A percentile compares a stretch with the other conserved stretches of the same genome.
Evolutionary conservation across 306 rosid species (phyloP).

Genomic region (Sicyos edulis): DNA sequence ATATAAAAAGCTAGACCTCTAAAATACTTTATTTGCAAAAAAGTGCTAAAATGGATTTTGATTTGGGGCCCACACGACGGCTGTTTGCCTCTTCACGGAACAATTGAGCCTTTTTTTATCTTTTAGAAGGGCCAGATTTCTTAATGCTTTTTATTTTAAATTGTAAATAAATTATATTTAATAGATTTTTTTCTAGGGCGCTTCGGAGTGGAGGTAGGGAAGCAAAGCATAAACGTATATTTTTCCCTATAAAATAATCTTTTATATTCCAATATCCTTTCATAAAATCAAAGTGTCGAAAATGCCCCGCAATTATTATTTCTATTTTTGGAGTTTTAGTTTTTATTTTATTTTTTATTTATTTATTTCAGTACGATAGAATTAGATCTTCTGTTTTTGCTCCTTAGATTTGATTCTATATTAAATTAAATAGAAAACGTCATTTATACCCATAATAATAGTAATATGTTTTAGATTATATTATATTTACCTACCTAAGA

Average conservation of each 20-base stretch:
- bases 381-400: not conserved
- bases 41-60: not conserved
- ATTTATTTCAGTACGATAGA: no score
- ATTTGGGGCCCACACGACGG: not conserved
- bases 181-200: not conserved
- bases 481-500: no score
- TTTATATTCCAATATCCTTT: not conserved
- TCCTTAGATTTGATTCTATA: not conserved
- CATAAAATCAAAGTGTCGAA: not conserved
- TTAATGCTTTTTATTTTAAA: not conserved
- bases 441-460: not conserved
- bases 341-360: no score
- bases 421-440: not conserved
- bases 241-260: not conserved
- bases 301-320: not conserved
- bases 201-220: not conserved
- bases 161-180: not conserved
- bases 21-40: not conserved
- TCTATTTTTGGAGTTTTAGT: no score
- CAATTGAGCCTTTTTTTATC: not conserved
- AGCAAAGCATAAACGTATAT: not conserved
- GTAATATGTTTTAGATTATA: no score
- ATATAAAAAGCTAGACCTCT: not conserved
- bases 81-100: conserved; percentile 8
- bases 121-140: not conserved